Evolutionary conservation across 2,329 filamentous ascomycete species (phyloP).

Genomic region (Rutstroemia sp.): DNA sequence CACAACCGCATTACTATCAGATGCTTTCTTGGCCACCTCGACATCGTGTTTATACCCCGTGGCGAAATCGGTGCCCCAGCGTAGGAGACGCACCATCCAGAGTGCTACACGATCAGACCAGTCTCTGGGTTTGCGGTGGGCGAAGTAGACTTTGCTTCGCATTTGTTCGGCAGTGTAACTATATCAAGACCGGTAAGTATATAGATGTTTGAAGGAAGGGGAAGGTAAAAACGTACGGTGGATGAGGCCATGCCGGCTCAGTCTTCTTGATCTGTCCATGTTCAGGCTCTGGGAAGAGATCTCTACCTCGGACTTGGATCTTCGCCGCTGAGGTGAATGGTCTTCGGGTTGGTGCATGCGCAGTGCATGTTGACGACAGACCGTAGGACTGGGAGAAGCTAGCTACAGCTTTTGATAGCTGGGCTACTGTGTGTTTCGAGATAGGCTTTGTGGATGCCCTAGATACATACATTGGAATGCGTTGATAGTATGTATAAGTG

Average conservation of each 20-base stretch:
- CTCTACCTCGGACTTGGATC: constrained; percentile 18
- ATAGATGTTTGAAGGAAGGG: neutral
- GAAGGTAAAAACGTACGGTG: constrained; percentile 20
- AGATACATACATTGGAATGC: constrained; percentile 23
- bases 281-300: constrained; percentile 28
- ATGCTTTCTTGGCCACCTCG: constrained; percentile 30
- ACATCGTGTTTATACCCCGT: constrained; percentile 74
- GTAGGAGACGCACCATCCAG: constrained; percentile 64
- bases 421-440: constrained; percentile 20
- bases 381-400: constrained; percentile 20
- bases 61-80: constrained; percentile 73
- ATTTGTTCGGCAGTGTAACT: constrained; percentile 76
- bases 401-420: constrained; percentile 22
- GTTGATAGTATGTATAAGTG: neutral
- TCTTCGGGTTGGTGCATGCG: constrained; percentile 14
- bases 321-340: constrained; percentile 25
- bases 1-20: constrained; percentile 36
- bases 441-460: constrained; percentile 20
- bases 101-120: constrained; percentile 75
- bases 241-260: constrained; percentile 54
- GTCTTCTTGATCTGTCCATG: constrained; percentile 47
- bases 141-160: constrained; percentile 58
- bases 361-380: constrained; percentile 10
- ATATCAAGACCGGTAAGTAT: neutral
- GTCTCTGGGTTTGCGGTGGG: constrained; percentile 66